These are phyloP conservation scores for Dendryphion nanum DNA, from an alignment of 2,329 filamentous ascomycete genomes.

Conservation along the genomic window DNA sequence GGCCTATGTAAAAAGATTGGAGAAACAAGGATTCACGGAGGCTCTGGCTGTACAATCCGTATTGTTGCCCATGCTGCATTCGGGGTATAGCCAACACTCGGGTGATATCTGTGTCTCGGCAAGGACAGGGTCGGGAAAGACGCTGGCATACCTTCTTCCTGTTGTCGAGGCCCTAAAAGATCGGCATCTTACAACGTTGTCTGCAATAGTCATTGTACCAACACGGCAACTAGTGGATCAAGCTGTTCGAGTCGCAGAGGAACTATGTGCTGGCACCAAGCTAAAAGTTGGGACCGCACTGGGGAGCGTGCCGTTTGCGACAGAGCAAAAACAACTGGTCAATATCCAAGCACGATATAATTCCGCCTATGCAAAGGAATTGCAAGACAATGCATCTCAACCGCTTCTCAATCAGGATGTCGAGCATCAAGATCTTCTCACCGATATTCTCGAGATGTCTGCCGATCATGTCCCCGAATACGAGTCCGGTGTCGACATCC, in stretches of 20 bases:
- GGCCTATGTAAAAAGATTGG: conserved; percentile 61
- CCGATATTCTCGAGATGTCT: conserved; percentile 45
- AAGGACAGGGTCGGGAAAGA: conserved; percentile 94
- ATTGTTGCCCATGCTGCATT: conserved; percentile 76
- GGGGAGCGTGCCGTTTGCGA: conserved; percentile 71
- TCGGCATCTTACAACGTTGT: conserved; percentile 63
- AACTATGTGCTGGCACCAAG: conserved; percentile 68
- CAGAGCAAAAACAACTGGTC: conserved; percentile 62
- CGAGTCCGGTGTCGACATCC: conserved; percentile 75
- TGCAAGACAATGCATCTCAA: conserved; percentile 43
- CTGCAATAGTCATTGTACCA: conserved; percentile 82
- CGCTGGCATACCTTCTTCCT: conserved; percentile 84
- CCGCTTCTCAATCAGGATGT: conserved; percentile 37
- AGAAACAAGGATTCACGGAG: conserved; percentile 65
- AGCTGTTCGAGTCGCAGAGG: conserved; percentile 73
- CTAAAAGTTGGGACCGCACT: conserved; percentile 79
- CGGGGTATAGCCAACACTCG: conserved; percentile 57
- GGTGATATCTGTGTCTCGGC: conserved; percentile 89
- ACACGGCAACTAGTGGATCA: conserved; percentile 89
- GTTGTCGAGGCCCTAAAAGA: conserved; percentile 74
- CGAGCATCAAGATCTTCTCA: conserved; percentile 12
- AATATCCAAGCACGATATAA: conserved; percentile 62
- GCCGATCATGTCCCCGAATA: conserved; percentile 64
- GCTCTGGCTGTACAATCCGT: conserved; percentile 80
- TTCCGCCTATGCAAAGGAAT: conserved; percentile 55